Percentiles rank a stretch among this genome's conserved stretches.
Conservation (phyloP, 768 basidiomycete genomes). For the Coprinopsis cinerea region DNA sequence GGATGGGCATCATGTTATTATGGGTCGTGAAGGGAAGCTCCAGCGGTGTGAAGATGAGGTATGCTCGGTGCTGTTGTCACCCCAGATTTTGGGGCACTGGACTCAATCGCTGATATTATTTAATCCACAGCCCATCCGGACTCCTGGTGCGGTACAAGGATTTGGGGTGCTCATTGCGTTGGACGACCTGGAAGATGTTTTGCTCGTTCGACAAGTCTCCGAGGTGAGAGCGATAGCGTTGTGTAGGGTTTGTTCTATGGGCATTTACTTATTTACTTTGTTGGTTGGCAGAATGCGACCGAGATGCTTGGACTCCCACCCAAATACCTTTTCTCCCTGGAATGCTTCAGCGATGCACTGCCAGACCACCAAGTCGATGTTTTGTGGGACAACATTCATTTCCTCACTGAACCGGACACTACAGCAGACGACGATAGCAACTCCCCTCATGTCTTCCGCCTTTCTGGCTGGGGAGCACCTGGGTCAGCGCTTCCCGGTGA, state of each 20-base stretch:
- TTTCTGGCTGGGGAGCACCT: conserved; percentile 68
- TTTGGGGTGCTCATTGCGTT: conserved; percentile 78
- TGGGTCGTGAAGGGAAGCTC: conserved; percentile 63
- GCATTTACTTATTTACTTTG: conserved; percentile 8
- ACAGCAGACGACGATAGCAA: conserved; percentile 37
- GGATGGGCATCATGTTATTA: conserved; percentile 63
- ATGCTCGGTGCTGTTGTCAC: conserved; percentile 3
- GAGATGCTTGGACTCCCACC: conserved; percentile 74
- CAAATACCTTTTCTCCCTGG: conserved; percentile 59
- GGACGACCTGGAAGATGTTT: conserved; percentile 49
- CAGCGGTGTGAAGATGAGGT: conserved; percentile 75
- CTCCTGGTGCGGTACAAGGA: conserved; percentile 76
- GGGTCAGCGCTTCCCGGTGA: conserved; percentile 34
- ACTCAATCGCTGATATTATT: not conserved
- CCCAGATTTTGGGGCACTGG: not conserved
- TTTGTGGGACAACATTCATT: conserved; percentile 72
- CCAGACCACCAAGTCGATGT: conserved; percentile 58
- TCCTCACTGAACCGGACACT: conserved; percentile 46
- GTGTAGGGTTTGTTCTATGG: too few relatives aligned
- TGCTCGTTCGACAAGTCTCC: conserved; percentile 72
- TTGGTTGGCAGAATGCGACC: conserved; percentile 51
- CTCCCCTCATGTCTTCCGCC: conserved; percentile 57
- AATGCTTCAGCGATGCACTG: conserved; percentile 69
- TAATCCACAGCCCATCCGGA: conserved; percentile 58
- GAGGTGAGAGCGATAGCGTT: conserved; percentile 46